A percentile compares a stretch with the other conserved stretches of the same genome.
These are phyloP conservation scores for Neopestalotiopsis sp. DNA, from an alignment of 2,329 filamentous ascomycete species.

Conservation along the genomic window DNA sequence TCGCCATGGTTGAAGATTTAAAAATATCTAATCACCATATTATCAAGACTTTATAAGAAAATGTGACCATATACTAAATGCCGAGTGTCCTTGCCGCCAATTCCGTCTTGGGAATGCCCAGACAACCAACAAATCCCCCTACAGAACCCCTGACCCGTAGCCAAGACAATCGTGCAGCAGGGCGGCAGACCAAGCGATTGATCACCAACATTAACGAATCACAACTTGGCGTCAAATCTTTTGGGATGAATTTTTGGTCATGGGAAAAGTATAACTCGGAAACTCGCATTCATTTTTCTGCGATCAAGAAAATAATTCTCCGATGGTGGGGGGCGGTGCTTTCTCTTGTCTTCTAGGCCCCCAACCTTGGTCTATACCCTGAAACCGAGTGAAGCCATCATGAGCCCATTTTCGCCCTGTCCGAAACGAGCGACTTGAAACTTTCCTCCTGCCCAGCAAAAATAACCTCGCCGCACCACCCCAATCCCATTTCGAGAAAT, in stretches of 20 bases:
- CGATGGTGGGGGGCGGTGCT: background rate
- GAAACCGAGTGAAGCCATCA: slow-evolving; percentile 10
- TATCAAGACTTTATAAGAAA: background rate
- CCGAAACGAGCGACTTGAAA: slow-evolving; percentile 14
- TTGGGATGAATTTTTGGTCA: no score
- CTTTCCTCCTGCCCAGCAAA: background rate
- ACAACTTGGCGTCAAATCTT: background rate
- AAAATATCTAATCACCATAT: background rate
- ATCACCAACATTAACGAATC: background rate
- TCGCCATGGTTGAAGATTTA: background rate
- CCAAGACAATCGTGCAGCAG: background rate
- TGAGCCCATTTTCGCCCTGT: slow-evolving; percentile 6
- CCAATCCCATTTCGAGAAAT: no score
- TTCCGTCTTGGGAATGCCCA: background rate
- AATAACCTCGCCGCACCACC: background rate
- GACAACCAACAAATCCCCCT: background rate
- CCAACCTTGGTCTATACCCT: background rate
- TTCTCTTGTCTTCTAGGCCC: background rate
- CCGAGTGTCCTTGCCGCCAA: background rate
- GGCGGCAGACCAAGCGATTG: background rate
- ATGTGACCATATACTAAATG: background rate
- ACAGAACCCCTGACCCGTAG: background rate
- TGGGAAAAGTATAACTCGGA: background rate
- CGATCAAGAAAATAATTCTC: background rate
- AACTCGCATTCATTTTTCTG: background rate